These are phyloP conservation scores for Flaveria bidentis DNA, from an alignment of 129 eudicot species.

Conservation along the genomic window DNA sequence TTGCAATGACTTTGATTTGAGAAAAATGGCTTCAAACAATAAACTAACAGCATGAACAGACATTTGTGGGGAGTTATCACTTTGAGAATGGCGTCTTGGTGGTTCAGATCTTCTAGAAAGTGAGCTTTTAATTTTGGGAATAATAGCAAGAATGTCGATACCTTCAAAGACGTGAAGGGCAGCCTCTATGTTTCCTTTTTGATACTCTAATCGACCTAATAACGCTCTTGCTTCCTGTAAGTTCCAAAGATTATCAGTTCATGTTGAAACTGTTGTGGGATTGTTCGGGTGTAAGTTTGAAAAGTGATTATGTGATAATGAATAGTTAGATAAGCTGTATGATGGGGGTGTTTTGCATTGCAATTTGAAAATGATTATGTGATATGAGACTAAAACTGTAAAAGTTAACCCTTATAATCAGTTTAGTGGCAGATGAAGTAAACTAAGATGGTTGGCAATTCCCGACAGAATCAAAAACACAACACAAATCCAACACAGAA, in stretches of 20 bases:
- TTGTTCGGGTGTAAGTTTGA: conserved; percentile 4
- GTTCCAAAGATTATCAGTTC: conserved; percentile 30
- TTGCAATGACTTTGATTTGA: conserved; percentile 75
- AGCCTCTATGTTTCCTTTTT: conserved; percentile 82
- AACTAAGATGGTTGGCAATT: background rate
- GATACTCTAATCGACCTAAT: conserved; percentile 89
- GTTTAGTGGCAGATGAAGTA: background rate
- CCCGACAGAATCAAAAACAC: too few species aligned
- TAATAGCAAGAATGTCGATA: conserved; percentile 73
- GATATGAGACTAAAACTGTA: background rate
- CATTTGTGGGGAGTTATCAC: conserved; percentile 66
- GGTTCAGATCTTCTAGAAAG: conserved; percentile 59
- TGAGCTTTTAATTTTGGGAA: conserved; percentile 60
- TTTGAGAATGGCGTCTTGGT: conserved; percentile 69
- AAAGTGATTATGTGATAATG: background rate
- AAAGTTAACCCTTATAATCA: background rate
- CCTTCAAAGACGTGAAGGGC: conserved; percentile 95
- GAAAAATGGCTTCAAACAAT: conserved; percentile 84
- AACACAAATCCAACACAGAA: too few species aligned
- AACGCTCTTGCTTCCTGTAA: conserved; percentile 89
- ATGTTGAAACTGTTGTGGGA: conserved; percentile 10
- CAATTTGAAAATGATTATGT: background rate
- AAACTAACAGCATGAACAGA: conserved; percentile 85
- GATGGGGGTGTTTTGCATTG: background rate
- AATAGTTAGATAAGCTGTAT: background rate